Evolutionary conservation across 2,329 filamentous ascomycete genomes (phyloP), one percentile per base, ranked within the genome.

Genomic region (Fusarium odoratissimum): DNA sequence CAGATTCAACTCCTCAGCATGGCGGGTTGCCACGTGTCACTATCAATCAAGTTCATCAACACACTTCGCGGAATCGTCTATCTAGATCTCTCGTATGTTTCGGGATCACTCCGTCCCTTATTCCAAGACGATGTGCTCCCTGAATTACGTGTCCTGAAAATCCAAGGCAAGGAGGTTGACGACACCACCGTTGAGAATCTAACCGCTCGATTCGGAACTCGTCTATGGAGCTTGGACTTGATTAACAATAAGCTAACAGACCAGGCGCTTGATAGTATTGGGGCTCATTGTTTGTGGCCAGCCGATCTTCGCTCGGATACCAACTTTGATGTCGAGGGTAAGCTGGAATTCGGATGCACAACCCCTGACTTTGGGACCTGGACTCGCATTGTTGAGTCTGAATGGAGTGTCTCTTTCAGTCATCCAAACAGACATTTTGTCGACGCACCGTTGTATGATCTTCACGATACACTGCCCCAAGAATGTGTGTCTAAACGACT

Each of bases 161-260:
- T 85, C 1, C 80, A 82, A 51, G 81, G 83, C 4, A 82, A 86
- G 28, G 84, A 86, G 64, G 73, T 91, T 28, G 84, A 86, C 28
- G 83, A 88, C 63, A 60, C 62, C 3, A 71, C 67, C 5, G 63
- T 81, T 7, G 78, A 80, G 5, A 78, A 82, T 5, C 61, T 79
- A 1, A 44, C 69, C 45, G 77, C 6, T 69, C 84, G 44, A 73
- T 87, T 75, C 71, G 76, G 64, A 69, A 77, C 9, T 16, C 84
- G 82, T 33, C 77, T 91, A 16, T 91, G 89, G 89, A 89, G 89
- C 72, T 75, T 91, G 8, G 88, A 91, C 68, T 55, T 91, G 1
- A 81, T 83, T 41, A 59, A 83, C 10, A 91, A 91, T 71, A 83
- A 81, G 16, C 75, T 91, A 14, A 86, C 84, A 0, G 88, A 91